Evolutionary conservation across 768 basidiomycete genomes (phyloP), one percentile per base, ranked within the genome.

Genomic region (Amanita molliuscula): DNA sequence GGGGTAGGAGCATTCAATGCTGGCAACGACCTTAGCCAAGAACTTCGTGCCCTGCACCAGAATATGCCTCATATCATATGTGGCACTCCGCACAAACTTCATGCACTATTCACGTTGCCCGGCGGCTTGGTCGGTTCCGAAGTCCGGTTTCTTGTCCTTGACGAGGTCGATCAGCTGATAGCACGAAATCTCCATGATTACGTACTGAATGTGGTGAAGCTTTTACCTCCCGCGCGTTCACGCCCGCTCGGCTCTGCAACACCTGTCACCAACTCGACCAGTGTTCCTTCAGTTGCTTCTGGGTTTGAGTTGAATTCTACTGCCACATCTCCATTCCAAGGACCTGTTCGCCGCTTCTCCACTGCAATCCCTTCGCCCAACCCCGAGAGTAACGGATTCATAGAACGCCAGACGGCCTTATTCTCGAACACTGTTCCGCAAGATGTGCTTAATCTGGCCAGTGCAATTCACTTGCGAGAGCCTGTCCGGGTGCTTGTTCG

Each of bases 391-490:
- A 54, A 56, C 21, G 37, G 55, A 21, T 48, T 51, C 16, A 36
- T 50, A 35, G 91, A 94, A 56, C 82, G 93, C 21, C 92, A 94
- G 65, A 91, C 90, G 3, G 90, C 88, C 6, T 72, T 91, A n/a
- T 97, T 97, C 67, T 95, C 92, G 33, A 98, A 98, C 64, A 99
- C 96, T 2, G 94, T 96, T 15, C 95, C 92, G 13, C 92, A 95
- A 62, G 96, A 99, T 61, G 96, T 99, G 9, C 78, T 99, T 54
- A 97, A 94, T 63, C 82, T 99, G 36, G 93, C 93, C 1, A 82
- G 89, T 48, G 82, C 87, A 3, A 92, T 99, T 51, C 88, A 96
- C 60, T 78, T 99, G 9, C 82, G 88, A 47, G 96, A 99, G 64
- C 95, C 96, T 18, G 93, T 99, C 36, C 81, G 96, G 21, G 96